phyloP scores from a whole-genome alignment of 345 rosid genomes.

The Erodium maritimum region DNA sequence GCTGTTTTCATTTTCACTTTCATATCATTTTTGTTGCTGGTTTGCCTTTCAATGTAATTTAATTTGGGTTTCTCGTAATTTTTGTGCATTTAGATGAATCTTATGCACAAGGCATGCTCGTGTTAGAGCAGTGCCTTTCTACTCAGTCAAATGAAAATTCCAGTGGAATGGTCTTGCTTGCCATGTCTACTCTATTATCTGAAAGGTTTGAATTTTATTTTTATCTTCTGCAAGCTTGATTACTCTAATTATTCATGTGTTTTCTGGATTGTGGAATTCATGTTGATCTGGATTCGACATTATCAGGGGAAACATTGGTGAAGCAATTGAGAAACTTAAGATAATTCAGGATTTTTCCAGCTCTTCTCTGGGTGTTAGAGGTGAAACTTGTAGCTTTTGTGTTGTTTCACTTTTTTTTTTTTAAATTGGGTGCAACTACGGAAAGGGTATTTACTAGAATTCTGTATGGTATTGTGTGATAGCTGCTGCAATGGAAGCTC shows the following conservation, averaged over 20 bases:
- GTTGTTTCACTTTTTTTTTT: not conserved
- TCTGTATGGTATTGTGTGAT: conserved; percentile 6
- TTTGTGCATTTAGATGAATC: conserved; percentile 40
- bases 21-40: not conserved
- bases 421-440: not conserved
- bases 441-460: conserved; percentile 6
- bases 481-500: conserved; percentile 75
- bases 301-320: conserved; percentile 41
- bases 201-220: conserved; percentile 34
- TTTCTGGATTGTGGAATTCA: not conserved
- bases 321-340: conserved; percentile 57
- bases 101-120: conserved; percentile 63
- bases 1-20: not conserved
- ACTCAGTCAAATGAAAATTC: conserved; percentile 47
- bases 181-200: conserved; percentile 64
- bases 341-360: conserved; percentile 21
- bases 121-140: conserved; percentile 71
- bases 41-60: not conserved
- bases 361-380: conserved; percentile 40
- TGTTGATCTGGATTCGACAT: conserved; percentile 2
- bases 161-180: conserved; percentile 53
- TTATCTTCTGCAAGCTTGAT: not conserved
- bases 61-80: not conserved
- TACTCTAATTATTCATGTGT: not conserved
- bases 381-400: conserved; percentile 16